A percentile compares a stretch with the other conserved stretches of the same genome.
Conservation (phyloP, 441 rosid genomes). For the Arabidopsis lyrata region DNA sequence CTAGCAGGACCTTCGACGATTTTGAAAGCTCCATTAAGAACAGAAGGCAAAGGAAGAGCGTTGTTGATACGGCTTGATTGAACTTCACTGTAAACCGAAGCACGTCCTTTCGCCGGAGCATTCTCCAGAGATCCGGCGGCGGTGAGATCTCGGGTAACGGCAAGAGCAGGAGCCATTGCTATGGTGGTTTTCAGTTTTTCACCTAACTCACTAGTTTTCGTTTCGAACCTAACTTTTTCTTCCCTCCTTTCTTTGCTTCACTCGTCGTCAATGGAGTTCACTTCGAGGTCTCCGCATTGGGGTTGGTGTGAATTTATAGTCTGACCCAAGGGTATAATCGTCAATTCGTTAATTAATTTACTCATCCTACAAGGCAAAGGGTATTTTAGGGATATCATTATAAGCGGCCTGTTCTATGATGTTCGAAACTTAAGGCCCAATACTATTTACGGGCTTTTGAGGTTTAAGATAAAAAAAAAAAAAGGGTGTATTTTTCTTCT, state of each 20-base stretch:
- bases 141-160: conserved; percentile 51
- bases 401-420: background rate
- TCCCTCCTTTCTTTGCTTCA: conserved; percentile 2
- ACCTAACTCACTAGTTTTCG: conserved; percentile 40
- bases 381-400: background rate
- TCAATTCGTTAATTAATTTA: conserved; percentile 16
- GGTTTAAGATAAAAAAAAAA: too few species aligned
- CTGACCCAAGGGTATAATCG: conserved; percentile 27
- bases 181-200: background rate
- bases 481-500: too few species aligned
- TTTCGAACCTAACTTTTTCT: conserved; percentile 21
- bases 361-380: conserved; percentile 44
- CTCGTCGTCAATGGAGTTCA: conserved; percentile 36
- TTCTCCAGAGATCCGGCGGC: conserved; percentile 47
- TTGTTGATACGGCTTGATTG: conserved; percentile 84
- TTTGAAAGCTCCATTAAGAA: conserved; percentile 68
- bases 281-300: conserved; percentile 40
- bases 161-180: conserved; percentile 74
- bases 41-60: conserved; percentile 87
- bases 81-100: conserved; percentile 90
- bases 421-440: background rate
- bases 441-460: background rate
- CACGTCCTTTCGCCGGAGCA: conserved; percentile 58
- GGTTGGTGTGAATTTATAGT: conserved; percentile 45
- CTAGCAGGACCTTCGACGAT: conserved; percentile 88